These are phyloP conservation scores for Agrocybe chaxingu DNA, from an alignment of 768 basidiomycete species.

Conservation along the genomic window DNA sequence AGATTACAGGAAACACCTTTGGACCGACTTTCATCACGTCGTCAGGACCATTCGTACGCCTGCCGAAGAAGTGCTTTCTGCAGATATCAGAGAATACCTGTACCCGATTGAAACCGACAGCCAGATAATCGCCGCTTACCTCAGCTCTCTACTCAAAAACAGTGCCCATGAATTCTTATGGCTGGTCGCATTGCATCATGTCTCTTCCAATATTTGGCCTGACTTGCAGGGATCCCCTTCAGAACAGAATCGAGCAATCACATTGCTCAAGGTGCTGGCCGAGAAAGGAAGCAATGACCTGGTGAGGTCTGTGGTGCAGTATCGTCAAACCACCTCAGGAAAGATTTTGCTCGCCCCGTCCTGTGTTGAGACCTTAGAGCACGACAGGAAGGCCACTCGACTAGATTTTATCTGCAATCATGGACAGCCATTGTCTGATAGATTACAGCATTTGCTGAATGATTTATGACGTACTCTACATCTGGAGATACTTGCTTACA, in stretches of 20 bases:
- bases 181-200: conserved; percentile 73
- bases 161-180: conserved; percentile 55
- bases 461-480: background rate
- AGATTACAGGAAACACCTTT: conserved; percentile 84
- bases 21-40: conserved; percentile 73
- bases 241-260: conserved; percentile 35
- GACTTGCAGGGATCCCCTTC: conserved; percentile 40
- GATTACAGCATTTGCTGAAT: conserved; percentile 15
- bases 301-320: conserved; percentile 53
- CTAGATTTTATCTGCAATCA: conserved; percentile 20
- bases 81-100: conserved; percentile 57
- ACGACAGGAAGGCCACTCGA: conserved; percentile 17
- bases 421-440: conserved; percentile 12
- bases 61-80: conserved; percentile 48
- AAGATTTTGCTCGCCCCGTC: conserved; percentile 40
- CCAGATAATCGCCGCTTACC: conserved; percentile 61
- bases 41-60: conserved; percentile 56
- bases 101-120: conserved; percentile 67
- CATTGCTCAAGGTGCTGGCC: conserved; percentile 50
- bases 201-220: conserved; percentile 73
- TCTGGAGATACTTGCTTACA: too few relatives aligned
- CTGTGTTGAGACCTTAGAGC: conserved; percentile 40
- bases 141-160: conserved; percentile 49
- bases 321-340: conserved; percentile 44
- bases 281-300: conserved; percentile 43